Base-by-base conservation (phyloP, 192 early-diverging fungal species). In the Coemansia sp. region DNA sequence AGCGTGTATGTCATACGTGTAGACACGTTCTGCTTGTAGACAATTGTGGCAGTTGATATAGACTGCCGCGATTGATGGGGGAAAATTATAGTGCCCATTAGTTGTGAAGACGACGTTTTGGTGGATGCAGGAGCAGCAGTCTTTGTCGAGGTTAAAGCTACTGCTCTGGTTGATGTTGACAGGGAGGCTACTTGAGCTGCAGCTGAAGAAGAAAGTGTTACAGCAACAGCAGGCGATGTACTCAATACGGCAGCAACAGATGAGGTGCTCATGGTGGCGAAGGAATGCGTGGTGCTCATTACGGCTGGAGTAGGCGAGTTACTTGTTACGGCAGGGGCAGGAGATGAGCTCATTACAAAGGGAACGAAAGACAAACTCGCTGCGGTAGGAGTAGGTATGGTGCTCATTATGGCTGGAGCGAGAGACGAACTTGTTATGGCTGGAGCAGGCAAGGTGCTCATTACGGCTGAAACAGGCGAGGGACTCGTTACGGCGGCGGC, bases 1-100 rank as follows among this genome's bases (percentile, higher is more conserved):
- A 70, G 23, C 4, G 64, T 67, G 59, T 66, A 67, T 11, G 47
- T 49, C 3, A 70, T 35, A 21, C 30, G 64, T 10, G 68, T 63
- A 0, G 74, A 67, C 13, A 28, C 6, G 39, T 57, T 62, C 19
- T 66, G 26, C 35, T 67, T 70, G 19, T 63, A 69, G 32, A 32
- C 14, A 17, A 58, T 33, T 14, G 55, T 58, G 16, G 55, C 55
- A 0, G 55, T 58, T 58, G 55, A 35, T 3, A 58, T 32, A 33
- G 55, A 55, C 16, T 58, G 10, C 55, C 28, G 55, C 14, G 55
- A 32, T n/a, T 58, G 30, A 30, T 32, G 28, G 32, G 55, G 28
- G 17, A 58, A 16, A 14, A 17, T 13, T 17, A 58, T 10, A 17
- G 55, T 58, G 32, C 55, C 55, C 33, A 14, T 32, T 33, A 58